Conservation (phyloP, 2,329 filamentous ascomycete species). For the Bipolaris bicolor region DNA sequence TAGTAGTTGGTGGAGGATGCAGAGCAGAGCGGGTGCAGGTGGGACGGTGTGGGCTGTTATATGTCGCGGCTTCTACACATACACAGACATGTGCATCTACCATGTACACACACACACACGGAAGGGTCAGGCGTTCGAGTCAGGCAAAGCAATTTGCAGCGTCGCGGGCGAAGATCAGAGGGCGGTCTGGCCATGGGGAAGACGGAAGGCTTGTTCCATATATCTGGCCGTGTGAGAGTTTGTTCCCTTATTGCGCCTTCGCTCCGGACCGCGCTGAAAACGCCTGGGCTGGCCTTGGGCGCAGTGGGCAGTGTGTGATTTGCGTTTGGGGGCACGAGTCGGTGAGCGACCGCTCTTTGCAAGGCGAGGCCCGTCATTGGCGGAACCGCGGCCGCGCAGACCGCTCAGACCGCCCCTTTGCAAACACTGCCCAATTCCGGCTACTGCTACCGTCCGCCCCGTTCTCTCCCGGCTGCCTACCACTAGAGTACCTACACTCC, state of each 20-base stretch:
- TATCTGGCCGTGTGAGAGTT: conserved; percentile 37
- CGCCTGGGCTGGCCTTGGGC: conserved; percentile 21
- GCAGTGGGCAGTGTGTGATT: conserved; percentile 33
- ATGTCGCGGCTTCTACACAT: conserved; percentile 8
- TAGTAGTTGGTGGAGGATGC: not conserved
- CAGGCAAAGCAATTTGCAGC: conserved; percentile 44
- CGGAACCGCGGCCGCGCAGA: conserved; percentile 11
- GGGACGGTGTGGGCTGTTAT: conserved; percentile 11
- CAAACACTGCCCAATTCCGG: conserved; percentile 11
- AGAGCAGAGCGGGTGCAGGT: conserved; percentile 6
- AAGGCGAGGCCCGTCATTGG: conserved; percentile 31
- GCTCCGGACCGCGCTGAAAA: conserved; percentile 34
- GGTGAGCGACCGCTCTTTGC: conserved; percentile 43
- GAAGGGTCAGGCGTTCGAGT: conserved; percentile 43
- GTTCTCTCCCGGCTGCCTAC: conserved; percentile 37
- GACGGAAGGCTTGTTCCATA: conserved; percentile 33
- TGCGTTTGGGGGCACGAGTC: conserved; percentile 32
- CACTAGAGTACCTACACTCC: too few relatives aligned
- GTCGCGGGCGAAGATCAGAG: conserved; percentile 42
- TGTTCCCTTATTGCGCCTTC: conserved; percentile 31
- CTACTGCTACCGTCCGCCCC: conserved; percentile 29
- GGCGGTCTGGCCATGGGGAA: conserved; percentile 39
- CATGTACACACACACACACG: not conserved
- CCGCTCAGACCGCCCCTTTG: conserved; percentile 27
- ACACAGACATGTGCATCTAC: not conserved